Conservation (phyloP, 257 asterid species). For the Penstemon newberryi region DNA sequence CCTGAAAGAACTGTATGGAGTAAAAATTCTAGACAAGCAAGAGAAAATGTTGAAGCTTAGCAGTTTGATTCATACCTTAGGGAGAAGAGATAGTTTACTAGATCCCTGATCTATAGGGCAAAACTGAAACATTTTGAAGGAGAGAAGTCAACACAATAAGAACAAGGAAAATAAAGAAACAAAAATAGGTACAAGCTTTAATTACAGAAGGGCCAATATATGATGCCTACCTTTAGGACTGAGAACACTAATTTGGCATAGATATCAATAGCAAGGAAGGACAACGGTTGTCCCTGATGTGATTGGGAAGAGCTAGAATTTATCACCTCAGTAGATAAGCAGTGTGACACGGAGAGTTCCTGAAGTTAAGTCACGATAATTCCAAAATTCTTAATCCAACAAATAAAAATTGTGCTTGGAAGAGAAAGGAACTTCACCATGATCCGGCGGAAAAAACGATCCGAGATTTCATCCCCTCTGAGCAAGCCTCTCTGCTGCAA, state of each 20-base stretch:
- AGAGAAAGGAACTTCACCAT: constrained; percentile 46
- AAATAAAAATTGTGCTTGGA: not conserved
- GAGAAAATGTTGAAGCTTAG: constrained; percentile 7
- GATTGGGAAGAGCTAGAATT: constrained; percentile 65
- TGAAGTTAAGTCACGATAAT: constrained; percentile 32
- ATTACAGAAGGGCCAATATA: constrained; percentile 18
- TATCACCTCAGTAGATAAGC: constrained; percentile 75
- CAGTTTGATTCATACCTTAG: constrained; percentile 57
- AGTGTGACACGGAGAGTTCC: constrained; percentile 92
- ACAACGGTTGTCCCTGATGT: constrained; percentile 66
- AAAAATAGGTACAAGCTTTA: constrained; percentile 2
- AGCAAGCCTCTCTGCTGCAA: constrained; percentile 82
- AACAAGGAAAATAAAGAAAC: constrained; percentile 1
- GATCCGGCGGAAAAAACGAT: constrained; percentile 77
- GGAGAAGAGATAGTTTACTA: constrained; percentile 67
- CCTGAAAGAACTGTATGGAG: constrained; percentile 42
- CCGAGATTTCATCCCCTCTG: constrained; percentile 88
- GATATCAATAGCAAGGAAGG: constrained; percentile 95
- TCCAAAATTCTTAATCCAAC: constrained; percentile 13
- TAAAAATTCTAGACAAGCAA: constrained; percentile 23
- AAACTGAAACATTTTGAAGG: constrained; percentile 54
- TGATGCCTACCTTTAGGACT: constrained; percentile 69
- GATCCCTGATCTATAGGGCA: constrained; percentile 78
- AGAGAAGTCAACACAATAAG: constrained; percentile 26
- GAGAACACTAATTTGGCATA: constrained; percentile 81